Evolutionary conservation across 2,329 filamentous ascomycete species (phyloP), one percentile per base, ranked within the genome.

Genomic region (Stagonosporopsis chrysanthemi): DNA sequence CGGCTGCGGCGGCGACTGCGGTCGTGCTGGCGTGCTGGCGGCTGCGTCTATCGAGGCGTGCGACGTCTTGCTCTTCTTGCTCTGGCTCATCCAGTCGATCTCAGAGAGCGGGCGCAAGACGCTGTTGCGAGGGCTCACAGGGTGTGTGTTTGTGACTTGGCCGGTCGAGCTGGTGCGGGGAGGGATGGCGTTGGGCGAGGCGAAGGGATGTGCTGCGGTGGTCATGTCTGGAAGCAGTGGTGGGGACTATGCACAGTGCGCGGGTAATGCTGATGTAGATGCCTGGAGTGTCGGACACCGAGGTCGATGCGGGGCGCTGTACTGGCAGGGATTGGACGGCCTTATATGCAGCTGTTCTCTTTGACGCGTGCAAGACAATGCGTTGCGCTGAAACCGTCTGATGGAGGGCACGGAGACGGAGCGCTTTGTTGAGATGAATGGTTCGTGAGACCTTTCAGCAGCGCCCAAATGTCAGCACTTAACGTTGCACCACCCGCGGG

Each of bases 111-210:
- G 75, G 45, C 74, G 69, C 50, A 77, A 63, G 15, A 77, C 73
- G 26, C 67, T 71, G 39, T 63, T 60, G 45, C 67, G 67, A 29
- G 68, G 65, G 41, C 61, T 70, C 58, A 65, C 54, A 56, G 60
- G 65, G 56, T 69, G 70, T 23, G 59, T 49, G 62, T 74, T 69
- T 45, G 61, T 61, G 62, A 63, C 52, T 51, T 76, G 70, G 53
- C 73, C 73, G 49, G 71, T 69, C 23, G 74, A 76, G 63, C 69
- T 73, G 14, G 74, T 77, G 60, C 75, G 73, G 47, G 75, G 75
- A 14, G 75, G 75, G 17, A 77, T 77, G 22, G 73, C 75, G 67
- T 77, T 77, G 33, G 75, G 75, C 23, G 73, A 76, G 19, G 70
- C 67, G 57, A 72, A 74, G 39, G 72, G 72, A 57, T 70, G 70